A percentile compares a stretch with the other conserved stretches of the same genome.
These are phyloP conservation scores for Beauveria brongniartii DNA, from an alignment of 2,329 filamentous ascomycete species.

Conservation along the genomic window DNA sequence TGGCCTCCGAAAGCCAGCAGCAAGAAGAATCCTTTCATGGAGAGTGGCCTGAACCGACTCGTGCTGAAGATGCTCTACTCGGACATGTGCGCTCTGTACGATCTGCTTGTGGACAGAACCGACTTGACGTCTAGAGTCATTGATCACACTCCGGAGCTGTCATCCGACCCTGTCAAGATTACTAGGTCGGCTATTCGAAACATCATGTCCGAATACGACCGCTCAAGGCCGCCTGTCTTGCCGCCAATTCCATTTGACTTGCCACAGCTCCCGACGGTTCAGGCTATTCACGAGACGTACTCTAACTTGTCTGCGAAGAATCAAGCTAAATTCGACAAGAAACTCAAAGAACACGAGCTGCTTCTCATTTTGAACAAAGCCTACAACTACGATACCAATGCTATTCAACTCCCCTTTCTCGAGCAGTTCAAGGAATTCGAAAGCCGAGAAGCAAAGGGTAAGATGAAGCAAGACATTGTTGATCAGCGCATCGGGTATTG, in stretches of 20 bases:
- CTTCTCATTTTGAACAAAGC: conserved; percentile 68
- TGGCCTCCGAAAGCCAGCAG: conserved; percentile 90
- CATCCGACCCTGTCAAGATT: conserved; percentile 50
- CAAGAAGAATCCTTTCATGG: conserved; percentile 85
- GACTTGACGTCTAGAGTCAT: conserved; percentile 70
- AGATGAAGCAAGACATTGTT: conserved; percentile 55
- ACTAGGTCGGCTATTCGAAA: conserved; percentile 64
- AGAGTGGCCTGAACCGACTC: conserved; percentile 76
- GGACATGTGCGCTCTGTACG: conserved; percentile 81
- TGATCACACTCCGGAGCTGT: conserved; percentile 53
- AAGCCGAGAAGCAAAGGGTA: conserved; percentile 55
- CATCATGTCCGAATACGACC: conserved; percentile 81
- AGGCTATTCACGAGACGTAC: conserved; percentile 56
- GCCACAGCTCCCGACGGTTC: conserved; percentile 66
- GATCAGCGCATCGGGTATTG: conserved; percentile 70
- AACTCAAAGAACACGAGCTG: conserved; percentile 71
- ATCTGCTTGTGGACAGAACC: conserved; percentile 74
- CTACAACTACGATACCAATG: conserved; percentile 68
- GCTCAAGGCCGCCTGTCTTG: conserved; percentile 78
- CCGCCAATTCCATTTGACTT: conserved; percentile 88
- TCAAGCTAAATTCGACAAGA: conserved; percentile 62
- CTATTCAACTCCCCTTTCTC: conserved; percentile 53
- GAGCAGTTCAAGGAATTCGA: conserved; percentile 65
- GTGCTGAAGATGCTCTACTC: conserved; percentile 76
- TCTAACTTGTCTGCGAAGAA: conserved; percentile 61